These are phyloP conservation scores for Pouteria glomerata DNA, from an alignment of 148 eudicot genomes.

Conservation along the genomic window DNA sequence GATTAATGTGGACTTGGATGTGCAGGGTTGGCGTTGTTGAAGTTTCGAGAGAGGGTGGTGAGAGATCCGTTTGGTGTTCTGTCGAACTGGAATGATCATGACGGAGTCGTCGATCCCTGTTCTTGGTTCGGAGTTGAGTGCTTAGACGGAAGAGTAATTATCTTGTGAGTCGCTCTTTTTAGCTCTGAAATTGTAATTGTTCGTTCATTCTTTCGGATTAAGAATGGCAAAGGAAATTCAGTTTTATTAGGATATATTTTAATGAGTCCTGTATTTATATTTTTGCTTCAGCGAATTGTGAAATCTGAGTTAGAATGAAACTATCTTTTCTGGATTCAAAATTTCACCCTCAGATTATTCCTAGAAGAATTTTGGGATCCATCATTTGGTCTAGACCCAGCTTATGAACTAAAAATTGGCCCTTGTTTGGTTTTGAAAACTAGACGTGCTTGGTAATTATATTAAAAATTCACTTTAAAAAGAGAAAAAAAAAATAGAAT, in stretches of 20 bases:
- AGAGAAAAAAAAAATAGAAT: too few relatives aligned
- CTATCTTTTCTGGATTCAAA: background rate
- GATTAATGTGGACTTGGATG: background rate
- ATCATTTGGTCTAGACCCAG: background rate
- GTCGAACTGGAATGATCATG: slow-evolving; percentile 36
- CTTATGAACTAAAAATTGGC: background rate
- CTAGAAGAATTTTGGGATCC: too few relatives aligned
- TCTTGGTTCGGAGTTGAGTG: slow-evolving; percentile 69
- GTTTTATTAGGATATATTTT: background rate
- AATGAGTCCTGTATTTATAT: background rate
- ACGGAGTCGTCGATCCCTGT: slow-evolving; percentile 36
- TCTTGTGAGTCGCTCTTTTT: slow-evolving; percentile 37
- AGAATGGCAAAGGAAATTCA: too few relatives aligned
- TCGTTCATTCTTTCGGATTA: too few relatives aligned
- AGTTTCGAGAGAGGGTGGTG: slow-evolving; percentile 46
- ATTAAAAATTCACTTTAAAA: too few relatives aligned
- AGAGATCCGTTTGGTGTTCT: slow-evolving; percentile 63
- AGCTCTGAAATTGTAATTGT: background rate
- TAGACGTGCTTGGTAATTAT: too few relatives aligned
- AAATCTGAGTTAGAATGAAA: background rate
- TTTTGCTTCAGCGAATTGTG: background rate
- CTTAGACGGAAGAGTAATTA: slow-evolving; percentile 42
- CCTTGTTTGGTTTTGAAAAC: too few relatives aligned
- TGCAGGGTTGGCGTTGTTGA: slow-evolving; percentile 58
- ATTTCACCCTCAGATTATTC: background rate